Evolutionary conservation across 208 protist genomes (phyloP), one percentile per base, ranked within the genome.

Genomic region (Crithidia sp.): DNA sequence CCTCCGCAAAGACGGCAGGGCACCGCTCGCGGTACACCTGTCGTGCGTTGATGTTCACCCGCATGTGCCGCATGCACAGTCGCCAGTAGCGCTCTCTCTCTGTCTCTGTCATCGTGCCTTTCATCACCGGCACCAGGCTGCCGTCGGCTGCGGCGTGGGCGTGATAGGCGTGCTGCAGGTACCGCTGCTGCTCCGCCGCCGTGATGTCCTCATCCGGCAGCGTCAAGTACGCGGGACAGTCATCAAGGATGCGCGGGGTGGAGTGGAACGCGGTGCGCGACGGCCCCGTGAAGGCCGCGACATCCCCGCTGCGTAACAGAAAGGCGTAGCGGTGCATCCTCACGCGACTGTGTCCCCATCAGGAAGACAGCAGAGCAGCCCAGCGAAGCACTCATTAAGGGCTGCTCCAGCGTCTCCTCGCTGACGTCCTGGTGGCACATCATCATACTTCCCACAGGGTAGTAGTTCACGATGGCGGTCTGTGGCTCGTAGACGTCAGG

Each of bases 391-490:
- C 85, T 92, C 43, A 97, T 71, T 10, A 97, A 74, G 40, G 93
- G 93, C 68, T 93, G 87, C 43, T 87, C 64, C 39, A 96, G 60
- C 56, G 68, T 68, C 59, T 90, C 84, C 71, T 97, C 93, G 74
- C 91, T 95, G n/a, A 91, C 65, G 64, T 97, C 93, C 65, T 95
- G 91, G 66, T 97, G 93, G 60, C 83, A 91, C 93, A 97, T 97
- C 87, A 97, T 92, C 83, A 88, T 94, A 36, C 84, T 74, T 7
- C 89, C 89, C 0, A 95, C 90, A 9, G 91, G 88, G 78, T 90
- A 97, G 82, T 94, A 97, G 68, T 97, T 97, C 19, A 97, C 90
- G 63, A 97, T 96, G 19, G 88, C 83, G 0, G 93, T 93, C 69
- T 97, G 93, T 43, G 90, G 85, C 78, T 94, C 86, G 73, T 93